Conservation (phyloP, 1,139 yeast genomes). For the Zygotorulaspora mrakii region DNA sequence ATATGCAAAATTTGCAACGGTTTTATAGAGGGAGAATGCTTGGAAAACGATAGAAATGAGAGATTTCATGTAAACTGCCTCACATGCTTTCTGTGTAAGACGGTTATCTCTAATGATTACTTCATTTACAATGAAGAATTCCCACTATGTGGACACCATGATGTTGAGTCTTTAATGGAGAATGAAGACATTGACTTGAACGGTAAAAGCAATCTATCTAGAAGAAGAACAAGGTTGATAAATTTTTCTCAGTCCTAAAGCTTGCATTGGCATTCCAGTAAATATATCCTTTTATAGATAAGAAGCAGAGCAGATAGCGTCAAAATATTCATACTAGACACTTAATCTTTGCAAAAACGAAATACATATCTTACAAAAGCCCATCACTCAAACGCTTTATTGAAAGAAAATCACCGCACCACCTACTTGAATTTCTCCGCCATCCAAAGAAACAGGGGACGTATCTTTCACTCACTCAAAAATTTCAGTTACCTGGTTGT, state of each 20-base stretch:
- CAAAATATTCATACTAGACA: background rate
- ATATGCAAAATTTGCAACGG: constrained; percentile 64
- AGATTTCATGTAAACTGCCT: constrained; percentile 66
- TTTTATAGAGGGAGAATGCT: constrained; percentile 89
- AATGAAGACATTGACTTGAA: constrained; percentile 19
- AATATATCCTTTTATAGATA: background rate
- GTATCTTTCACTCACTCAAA: too few relatives aligned
- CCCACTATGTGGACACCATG: constrained; percentile 33
- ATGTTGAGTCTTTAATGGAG: constrained; percentile 24
- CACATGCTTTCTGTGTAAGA: constrained; percentile 51
- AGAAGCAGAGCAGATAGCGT: background rate
- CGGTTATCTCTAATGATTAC: constrained; percentile 52
- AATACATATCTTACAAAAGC: too few relatives aligned
- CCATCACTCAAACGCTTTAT: too few relatives aligned
- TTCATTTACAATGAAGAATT: constrained; percentile 33
- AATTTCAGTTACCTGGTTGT: too few relatives aligned
- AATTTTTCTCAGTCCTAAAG: constrained; percentile 13
- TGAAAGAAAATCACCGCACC: too few relatives aligned
- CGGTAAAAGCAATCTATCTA: constrained; percentile 24
- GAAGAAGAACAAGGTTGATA: constrained; percentile 28
- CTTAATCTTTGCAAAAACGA: background rate
- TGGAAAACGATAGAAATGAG: constrained; percentile 67
- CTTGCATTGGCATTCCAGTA: background rate
- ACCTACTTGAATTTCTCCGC: too few relatives aligned
- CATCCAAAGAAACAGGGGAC: too few relatives aligned